A percentile compares a stretch with the other conserved stretches of the same genome.
These are phyloP conservation scores for Penicillium sp. DNA, from an alignment of 2,329 filamentous ascomycete species.

Conservation along the genomic window DNA sequence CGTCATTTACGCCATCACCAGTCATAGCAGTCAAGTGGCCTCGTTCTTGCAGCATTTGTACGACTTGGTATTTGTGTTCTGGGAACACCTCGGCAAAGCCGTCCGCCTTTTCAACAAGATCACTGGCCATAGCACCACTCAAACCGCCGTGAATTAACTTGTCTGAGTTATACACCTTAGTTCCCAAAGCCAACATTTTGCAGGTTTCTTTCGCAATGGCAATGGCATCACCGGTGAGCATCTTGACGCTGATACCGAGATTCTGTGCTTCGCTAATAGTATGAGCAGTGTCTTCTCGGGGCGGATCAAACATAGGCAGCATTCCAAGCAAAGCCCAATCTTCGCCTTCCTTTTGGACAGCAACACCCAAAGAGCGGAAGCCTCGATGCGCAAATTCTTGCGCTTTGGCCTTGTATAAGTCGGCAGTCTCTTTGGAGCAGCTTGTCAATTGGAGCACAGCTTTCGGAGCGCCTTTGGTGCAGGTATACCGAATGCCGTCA, in stretches of 20 bases:
- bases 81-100: conserved; percentile 67
- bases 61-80: conserved; percentile 67
- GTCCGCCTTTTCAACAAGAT: conserved; percentile 65
- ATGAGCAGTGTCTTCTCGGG: conserved; percentile 68
- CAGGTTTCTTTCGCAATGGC: conserved; percentile 74
- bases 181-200: conserved; percentile 69
- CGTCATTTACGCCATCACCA: conserved; percentile 66
- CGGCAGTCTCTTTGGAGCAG: conserved; percentile 56
- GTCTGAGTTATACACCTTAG: conserved; percentile 72
- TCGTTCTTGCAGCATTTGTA: conserved; percentile 65
- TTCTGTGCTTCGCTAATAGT: conserved; percentile 68
- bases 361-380: conserved; percentile 70
- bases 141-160: conserved; percentile 68
- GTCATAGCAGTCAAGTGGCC: conserved; percentile 67
- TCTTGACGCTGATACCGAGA: conserved; percentile 68
- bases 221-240: conserved; percentile 71
- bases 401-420: conserved; percentile 61
- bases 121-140: conserved; percentile 62
- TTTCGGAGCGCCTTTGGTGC: conserved; percentile 69
- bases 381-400: conserved; percentile 68
- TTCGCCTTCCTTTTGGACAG: conserved; percentile 66
- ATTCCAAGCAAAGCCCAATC: conserved; percentile 66
- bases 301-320: conserved; percentile 72
- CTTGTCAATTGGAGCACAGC: conserved; percentile 61
- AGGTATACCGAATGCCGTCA: conserved; percentile 61